Percentiles rank a stretch among this genome's conserved stretches.
Evolutionary conservation across 2,329 filamentous ascomycete genomes (phyloP).

Genomic region (Xylariaceae sp.): DNA sequence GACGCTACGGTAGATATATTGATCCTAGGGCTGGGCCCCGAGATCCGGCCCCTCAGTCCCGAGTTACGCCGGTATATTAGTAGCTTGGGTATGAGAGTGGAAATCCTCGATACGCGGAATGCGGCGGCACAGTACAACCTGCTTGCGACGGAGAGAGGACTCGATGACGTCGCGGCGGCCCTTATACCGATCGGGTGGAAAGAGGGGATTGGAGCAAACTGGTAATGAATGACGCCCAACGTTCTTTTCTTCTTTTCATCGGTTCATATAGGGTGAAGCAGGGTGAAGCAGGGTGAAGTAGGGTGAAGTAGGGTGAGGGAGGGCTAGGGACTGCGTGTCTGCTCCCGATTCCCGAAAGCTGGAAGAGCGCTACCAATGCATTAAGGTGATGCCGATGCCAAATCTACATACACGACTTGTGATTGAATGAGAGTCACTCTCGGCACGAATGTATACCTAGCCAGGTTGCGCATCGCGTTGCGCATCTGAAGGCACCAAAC

Average conservation of each 20-base stretch:
- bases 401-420: background rate
- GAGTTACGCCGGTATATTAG: constrained; percentile 67
- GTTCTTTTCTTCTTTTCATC: background rate
- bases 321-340: no score
- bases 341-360: no score
- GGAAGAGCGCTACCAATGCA: no score
- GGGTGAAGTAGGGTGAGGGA: no score
- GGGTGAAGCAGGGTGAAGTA: no score
- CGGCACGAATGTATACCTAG: background rate
- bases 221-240: constrained; percentile 11
- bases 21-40: constrained; percentile 77
- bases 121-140: constrained; percentile 93
- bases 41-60: constrained; percentile 70
- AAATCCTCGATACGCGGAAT: constrained; percentile 88
- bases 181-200: constrained; percentile 82
- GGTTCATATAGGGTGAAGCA: no score
- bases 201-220: constrained; percentile 46
- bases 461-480: no score
- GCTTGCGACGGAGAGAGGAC: constrained; percentile 86
- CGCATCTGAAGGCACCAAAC: background rate
- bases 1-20: constrained; percentile 59
- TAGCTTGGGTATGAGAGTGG: constrained; percentile 74
- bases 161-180: constrained; percentile 78
- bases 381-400: background rate
- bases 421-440: background rate